phyloP scores from a whole-genome alignment of 2,329 filamentous ascomycete genomes.

The Aspergillus uvarum region DNA sequence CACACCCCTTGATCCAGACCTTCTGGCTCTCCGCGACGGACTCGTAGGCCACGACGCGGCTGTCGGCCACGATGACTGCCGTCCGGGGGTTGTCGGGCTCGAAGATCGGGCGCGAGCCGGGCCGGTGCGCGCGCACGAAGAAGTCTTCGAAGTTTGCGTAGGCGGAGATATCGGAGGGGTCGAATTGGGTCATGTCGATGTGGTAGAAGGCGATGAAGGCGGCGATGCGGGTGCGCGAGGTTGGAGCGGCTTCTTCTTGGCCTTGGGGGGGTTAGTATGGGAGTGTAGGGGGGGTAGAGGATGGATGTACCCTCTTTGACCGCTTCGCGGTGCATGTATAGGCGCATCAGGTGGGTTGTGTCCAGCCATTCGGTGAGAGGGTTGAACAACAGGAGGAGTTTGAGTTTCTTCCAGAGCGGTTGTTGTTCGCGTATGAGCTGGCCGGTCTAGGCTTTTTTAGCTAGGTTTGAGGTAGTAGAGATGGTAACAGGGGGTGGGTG shows the following conservation, averaged over 20 bases:
- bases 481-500: accelerated
- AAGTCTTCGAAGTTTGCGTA: constrained; percentile 43
- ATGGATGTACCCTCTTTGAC: constrained; percentile 26
- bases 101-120: constrained; percentile 35
- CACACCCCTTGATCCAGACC: constrained; percentile 47
- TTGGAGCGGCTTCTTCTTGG: constrained; percentile 25
- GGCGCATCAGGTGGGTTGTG: constrained; percentile 37
- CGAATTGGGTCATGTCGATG: constrained; percentile 34
- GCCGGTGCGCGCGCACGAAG: constrained; percentile 38
- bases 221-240: constrained; percentile 38
- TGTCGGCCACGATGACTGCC: constrained; percentile 39
- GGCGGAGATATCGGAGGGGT: constrained; percentile 35
- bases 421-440: constrained; percentile 41
- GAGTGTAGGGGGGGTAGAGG: not conserved
- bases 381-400: constrained; percentile 45
- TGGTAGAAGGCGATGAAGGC: constrained; percentile 26
- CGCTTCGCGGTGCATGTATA: constrained; percentile 40
- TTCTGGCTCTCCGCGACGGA: constrained; percentile 33
- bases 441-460: constrained; percentile 26
- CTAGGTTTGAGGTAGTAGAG: not conserved
- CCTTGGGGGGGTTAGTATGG: not conserved
- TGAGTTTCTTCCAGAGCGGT: constrained; percentile 43
- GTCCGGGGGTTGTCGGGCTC: constrained; percentile 26
- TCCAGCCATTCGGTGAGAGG: constrained; percentile 44
- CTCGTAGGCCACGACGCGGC: constrained; percentile 39